Evolutionary conservation across 2,329 filamentous ascomycete genomes (phyloP).

Genomic region (Alternaria metachromatica): DNA sequence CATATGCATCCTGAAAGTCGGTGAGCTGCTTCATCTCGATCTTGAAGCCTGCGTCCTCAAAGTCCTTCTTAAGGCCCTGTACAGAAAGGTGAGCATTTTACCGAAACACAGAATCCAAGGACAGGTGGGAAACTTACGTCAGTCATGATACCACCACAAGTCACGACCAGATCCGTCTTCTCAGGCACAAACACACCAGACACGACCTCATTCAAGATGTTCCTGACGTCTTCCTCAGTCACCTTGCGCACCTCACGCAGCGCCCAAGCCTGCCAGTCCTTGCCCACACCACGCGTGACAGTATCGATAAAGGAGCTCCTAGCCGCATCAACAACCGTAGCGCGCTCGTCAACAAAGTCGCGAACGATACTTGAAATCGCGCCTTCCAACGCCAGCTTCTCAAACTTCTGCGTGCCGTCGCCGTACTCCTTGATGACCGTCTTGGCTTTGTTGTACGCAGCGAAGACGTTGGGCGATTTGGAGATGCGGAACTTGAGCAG

Average conservation of each 20-base stretch:
- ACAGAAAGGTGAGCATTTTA: neutral
- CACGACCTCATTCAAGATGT: constrained; percentile 75
- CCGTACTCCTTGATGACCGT: constrained; percentile 77
- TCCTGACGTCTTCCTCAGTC: constrained; percentile 75
- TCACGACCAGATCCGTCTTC: constrained; percentile 84
- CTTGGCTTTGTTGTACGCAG: constrained; percentile 80
- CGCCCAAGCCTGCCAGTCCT: constrained; percentile 78
- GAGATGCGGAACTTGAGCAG: constrained; percentile 86
- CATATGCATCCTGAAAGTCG: constrained; percentile 90
- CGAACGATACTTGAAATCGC: constrained; percentile 90
- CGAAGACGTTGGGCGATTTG: constrained; percentile 86
- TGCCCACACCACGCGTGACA: constrained; percentile 76
- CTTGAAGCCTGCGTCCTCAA: constrained; percentile 78
- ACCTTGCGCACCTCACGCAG: constrained; percentile 79
- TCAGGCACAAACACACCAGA: constrained; percentile 80
- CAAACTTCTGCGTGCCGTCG: constrained; percentile 73
- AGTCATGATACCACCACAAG: constrained; percentile 83
- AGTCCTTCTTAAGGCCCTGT: constrained; percentile 76
- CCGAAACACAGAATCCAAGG: neutral
- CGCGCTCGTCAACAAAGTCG: constrained; percentile 84
- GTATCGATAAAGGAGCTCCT: constrained; percentile 82
- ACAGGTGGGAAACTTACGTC: constrained; percentile 66
- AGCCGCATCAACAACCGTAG: constrained; percentile 82
- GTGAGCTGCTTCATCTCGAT: constrained; percentile 75
- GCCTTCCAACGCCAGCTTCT: constrained; percentile 83